A percentile compares a stretch with the other conserved stretches of the same genome.
These are phyloP conservation scores for Diplosphaera chodatii DNA, from an alignment of 139 green algal genomes.

Conservation along the genomic window DNA sequence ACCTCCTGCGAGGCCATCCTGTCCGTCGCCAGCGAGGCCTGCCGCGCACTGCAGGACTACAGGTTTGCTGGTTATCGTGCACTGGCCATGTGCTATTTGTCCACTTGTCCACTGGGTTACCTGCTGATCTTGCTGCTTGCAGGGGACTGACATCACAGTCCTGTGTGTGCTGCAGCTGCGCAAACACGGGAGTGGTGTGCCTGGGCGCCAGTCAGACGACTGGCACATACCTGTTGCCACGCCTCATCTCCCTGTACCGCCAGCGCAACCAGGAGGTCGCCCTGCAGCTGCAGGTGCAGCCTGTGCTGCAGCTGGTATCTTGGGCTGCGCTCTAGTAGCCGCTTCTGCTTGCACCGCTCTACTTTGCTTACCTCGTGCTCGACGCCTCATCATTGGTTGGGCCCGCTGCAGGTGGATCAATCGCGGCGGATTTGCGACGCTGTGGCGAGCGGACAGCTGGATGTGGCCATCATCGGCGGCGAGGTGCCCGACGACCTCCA, in stretches of 20 bases:
- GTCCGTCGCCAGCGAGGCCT: conserved; percentile 16
- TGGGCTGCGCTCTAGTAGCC: too few relatives aligned
- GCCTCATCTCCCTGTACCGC: conserved; percentile 24
- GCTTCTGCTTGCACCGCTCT: too few relatives aligned
- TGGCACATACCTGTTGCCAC: conserved; percentile 40
- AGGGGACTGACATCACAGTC: too few relatives aligned
- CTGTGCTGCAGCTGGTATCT: too few relatives aligned
- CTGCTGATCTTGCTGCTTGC: too few relatives aligned
- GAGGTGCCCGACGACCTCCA: conserved; percentile 28
- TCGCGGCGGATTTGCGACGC: conserved; percentile 20
- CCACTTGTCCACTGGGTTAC: too few relatives aligned
- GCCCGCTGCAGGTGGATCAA: conserved; percentile 27
- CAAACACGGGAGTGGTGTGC: conserved; percentile 17
- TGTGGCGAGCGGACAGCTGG: conserved; percentile 26
- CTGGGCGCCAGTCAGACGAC: conserved; percentile 35
- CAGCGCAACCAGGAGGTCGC: conserved; percentile 9
- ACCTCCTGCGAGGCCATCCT: conserved; percentile 14
- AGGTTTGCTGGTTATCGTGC: too few relatives aligned
- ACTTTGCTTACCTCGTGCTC: too few relatives aligned
- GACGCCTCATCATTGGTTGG: too few relatives aligned
- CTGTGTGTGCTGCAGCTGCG: not conserved
- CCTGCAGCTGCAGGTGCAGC: not conserved
- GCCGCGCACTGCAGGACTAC: conserved; percentile 13
- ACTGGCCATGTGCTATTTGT: too few relatives aligned
- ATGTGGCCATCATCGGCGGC: conserved; percentile 38